Evolutionary conservation across 1,284 basidiomycete species (phyloP), one percentile per base, ranked within the genome.

Genomic region (Volvariella surrecta): DNA sequence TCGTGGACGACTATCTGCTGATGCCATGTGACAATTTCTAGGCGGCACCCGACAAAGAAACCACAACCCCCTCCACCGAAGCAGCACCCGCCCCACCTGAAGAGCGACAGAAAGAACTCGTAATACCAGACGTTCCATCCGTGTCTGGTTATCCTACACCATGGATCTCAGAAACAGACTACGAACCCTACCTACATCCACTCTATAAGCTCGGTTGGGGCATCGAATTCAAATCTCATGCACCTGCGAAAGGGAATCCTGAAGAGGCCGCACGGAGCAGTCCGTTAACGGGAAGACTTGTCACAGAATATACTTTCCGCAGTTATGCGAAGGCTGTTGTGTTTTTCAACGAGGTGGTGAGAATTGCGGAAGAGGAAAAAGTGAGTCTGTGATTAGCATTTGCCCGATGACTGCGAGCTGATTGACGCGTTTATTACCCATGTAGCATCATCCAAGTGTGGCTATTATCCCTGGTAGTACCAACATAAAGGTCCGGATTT

Each of bases 121-220:
- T 55, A 9, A 45, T 47, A 1, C 45, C 39, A 1, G 24, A 28
- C 24, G 24, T 28, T 28, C 24, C 24, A 28, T 11, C 6, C 24
- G 41, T 47, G 2, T 6, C 24, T 6, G 48, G 46, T 1, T 54
- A 50, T 30, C 54, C 54, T 8, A 58, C 54, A 2, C 53, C 54
- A 7, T 57, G 54, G 51, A 46, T 61, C 18, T 43, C 30, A 2
- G 39, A 52, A 38, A 11, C 42, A 1, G 56, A 63, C 2, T 45
- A 55, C 2, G 40, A 46, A 8, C n/a, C 39, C 10, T 59, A 50
- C 31, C 30, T 65, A 4, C 19, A 40, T 18, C 62, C 63, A 1
- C 50, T 65, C 10, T 61, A 55, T 39, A 37, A 45, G 18, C 55
- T 53, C 13, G 59, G 60, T 11, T 66, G 63, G 63, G 24, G 24